Percentiles rank a stretch among this genome's conserved stretches.
phyloP scores from a whole-genome alignment of 768 basidiomycete species.

The Kwoniella heveanensis region DNA sequence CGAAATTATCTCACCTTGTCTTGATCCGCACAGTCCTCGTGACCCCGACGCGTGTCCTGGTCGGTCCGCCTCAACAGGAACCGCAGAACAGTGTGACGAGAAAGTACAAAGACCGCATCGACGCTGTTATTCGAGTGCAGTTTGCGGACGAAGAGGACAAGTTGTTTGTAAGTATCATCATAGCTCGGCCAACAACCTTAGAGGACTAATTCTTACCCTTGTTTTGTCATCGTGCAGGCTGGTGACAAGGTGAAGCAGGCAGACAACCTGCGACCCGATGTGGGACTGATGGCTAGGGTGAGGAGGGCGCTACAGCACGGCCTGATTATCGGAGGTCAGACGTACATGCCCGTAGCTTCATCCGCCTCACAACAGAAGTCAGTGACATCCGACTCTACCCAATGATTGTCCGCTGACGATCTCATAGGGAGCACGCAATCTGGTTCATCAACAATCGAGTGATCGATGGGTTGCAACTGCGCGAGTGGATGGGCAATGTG shows the following conservation, averaged over 20 bases:
- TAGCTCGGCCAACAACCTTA: too few species aligned
- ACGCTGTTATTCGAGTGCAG: slow-evolving; percentile 48
- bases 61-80: slow-evolving; percentile 51
- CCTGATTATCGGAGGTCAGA: slow-evolving; percentile 43
- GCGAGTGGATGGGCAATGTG: slow-evolving; percentile 52
- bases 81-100: slow-evolving; percentile 52
- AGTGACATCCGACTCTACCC: slow-evolving; percentile 1
- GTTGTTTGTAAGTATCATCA: slow-evolving; percentile 36
- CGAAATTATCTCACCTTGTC: slow-evolving; percentile 33
- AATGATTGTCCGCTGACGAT: slow-evolving; percentile 1
- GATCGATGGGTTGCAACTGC: slow-evolving; percentile 40
- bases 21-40: slow-evolving; percentile 44
- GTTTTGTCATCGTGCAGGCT: background rate
- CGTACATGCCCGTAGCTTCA: slow-evolving; percentile 50
- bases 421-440: slow-evolving; percentile 49
- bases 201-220: too few species aligned
- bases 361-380: slow-evolving; percentile 54
- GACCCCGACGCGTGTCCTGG: slow-evolving; percentile 50
- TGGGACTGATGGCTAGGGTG: slow-evolving; percentile 50
- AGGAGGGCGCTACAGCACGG: slow-evolving; percentile 49
- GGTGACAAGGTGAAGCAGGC: slow-evolving; percentile 33
- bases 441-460: slow-evolving; percentile 50
- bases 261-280: slow-evolving; percentile 31
- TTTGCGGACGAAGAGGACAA: slow-evolving; percentile 54
- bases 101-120: slow-evolving; percentile 35